Evolutionary conservation across 768 basidiomycete genomes (phyloP), one percentile per base, ranked within the genome.

Genomic region (Omphalotus guepiniiformis): DNA sequence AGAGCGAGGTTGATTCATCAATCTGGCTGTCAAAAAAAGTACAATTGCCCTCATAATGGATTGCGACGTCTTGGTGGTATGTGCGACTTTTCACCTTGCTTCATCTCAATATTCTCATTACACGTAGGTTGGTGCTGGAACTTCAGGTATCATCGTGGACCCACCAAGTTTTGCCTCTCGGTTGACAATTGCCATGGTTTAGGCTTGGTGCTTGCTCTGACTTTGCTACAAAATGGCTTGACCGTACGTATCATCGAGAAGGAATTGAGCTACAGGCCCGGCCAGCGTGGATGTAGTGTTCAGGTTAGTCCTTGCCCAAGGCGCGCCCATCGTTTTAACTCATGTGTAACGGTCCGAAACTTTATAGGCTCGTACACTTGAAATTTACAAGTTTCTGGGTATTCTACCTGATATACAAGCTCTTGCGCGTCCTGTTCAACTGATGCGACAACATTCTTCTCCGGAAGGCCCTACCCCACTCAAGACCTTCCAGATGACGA

Each of bases 311-410:
- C 6, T 13, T 19, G 11, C 42, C 30, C 29, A 27, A 23, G 11
- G 19, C 35, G 4, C 35, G 7, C 15, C 13, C 30, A 39, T 16
- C 21, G 13, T 15, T 12, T n/a, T 13, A 29, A 13, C 7, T 36
- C 25, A 9, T 49, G 1, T 15, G 7, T 16, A 22, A 18, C 35
- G 13, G 9, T 43, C 15, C 27, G 32, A 8, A n/a, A 22, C 12
- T 6, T 15, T 34, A 13, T 49, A 75, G 71, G 72, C 72, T 6
- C 69, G 74, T 8, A 66, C 75, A 4, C 60, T 75, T 23, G 75
- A 79, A 54, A 52, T 73, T 3, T 71, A 74, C 44, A 59, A 65
- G 15, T 61, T 63, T 37, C 62, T 79, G 25, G 58, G 68, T 11
- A 62, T 67, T 16, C 55, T 66, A 12, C 66, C 68, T 22, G 65